phyloP scores from a whole-genome alignment of 2,329 filamentous ascomycete genomes.

The Cladophialophora yegresii region DNA sequence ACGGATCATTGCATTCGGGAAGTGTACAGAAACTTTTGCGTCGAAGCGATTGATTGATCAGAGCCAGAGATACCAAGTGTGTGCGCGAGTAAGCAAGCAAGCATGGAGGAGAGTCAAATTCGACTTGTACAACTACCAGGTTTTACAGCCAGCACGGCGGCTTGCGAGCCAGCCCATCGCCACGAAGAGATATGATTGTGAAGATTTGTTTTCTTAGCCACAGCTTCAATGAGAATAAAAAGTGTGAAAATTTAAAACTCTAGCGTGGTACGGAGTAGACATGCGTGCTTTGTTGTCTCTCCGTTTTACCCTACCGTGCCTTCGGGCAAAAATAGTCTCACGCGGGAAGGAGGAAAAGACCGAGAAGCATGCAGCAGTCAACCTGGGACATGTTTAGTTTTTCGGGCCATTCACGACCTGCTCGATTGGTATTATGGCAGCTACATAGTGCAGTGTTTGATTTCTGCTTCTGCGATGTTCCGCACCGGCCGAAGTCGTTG shows the following conservation, averaged over 20 bases:
- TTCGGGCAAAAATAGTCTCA: background rate
- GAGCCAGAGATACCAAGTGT: slow-evolving; percentile 1
- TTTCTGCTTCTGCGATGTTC: background rate
- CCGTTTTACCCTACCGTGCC: background rate
- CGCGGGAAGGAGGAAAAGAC: background rate
- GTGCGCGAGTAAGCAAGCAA: background rate
- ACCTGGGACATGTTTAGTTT: background rate
- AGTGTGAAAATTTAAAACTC: background rate
- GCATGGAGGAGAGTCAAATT: background rate
- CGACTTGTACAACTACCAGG: background rate
- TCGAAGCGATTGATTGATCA: background rate
- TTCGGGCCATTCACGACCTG: background rate
- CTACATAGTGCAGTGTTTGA: background rate
- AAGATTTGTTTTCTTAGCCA: slow-evolving; percentile 1
- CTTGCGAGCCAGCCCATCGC: background rate
- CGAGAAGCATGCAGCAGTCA: background rate
- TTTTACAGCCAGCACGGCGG: background rate
- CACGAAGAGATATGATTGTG: slow-evolving; percentile 1
- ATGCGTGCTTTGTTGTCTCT: background rate
- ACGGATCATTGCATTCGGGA: no score
- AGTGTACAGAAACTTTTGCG: background rate
- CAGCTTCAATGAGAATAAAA: background rate
- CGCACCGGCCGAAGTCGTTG: background rate
- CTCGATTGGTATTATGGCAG: background rate
- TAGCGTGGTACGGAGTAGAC: background rate